A percentile compares a stretch with the other conserved stretches of the same genome.
phyloP scores from a whole-genome alignment of 805 yeast species.

The Lipomyces mesembrius region DNA sequence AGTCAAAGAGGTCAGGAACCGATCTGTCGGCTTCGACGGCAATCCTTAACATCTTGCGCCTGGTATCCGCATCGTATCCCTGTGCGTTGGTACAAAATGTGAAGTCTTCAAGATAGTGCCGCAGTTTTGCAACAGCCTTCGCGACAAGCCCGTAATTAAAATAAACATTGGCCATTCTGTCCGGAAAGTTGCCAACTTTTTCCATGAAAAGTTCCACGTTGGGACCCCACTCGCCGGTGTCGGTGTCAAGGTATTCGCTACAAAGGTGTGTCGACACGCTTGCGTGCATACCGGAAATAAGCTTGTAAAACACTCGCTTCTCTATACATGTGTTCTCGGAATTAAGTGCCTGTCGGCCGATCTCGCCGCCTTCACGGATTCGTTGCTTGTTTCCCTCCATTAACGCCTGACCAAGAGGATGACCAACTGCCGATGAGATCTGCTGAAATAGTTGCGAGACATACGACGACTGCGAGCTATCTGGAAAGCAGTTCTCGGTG shows the following conservation, averaged over 20 bases:
- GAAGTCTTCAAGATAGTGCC: conserved; percentile 56
- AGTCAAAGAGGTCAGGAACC: conserved; percentile 50
- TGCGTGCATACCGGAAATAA: conserved; percentile 93
- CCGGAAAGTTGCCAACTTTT: conserved; percentile 88
- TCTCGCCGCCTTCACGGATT: conserved; percentile 42
- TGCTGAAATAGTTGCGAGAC: neutral
- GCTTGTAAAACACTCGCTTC: conserved; percentile 82
- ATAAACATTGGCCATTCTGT: conserved; percentile 84
- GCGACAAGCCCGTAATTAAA: conserved; percentile 89
- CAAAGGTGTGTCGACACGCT: conserved; percentile 92
- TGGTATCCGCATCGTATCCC: conserved; percentile 52
- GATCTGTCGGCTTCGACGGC: conserved; percentile 44
- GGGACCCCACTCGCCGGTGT: conserved; percentile 82
- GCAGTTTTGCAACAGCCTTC: conserved; percentile 75
- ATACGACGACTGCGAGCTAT: conserved; percentile 2
- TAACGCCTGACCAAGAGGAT: conserved; percentile 36
- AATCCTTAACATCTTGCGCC: conserved; percentile 51
- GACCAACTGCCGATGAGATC: conserved; percentile 8
- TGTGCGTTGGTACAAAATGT: conserved; percentile 51
- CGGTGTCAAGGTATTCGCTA: conserved; percentile 74
- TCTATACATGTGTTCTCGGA: conserved; percentile 71
- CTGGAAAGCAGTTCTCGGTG: conserved; percentile 83
- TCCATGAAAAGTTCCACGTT: conserved; percentile 80
- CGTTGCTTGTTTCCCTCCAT: conserved; percentile 38
- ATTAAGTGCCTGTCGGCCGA: conserved; percentile 44